These are phyloP conservation scores for Calycina marina DNA, from an alignment of 2,329 filamentous ascomycete genomes.

Conservation along the genomic window DNA sequence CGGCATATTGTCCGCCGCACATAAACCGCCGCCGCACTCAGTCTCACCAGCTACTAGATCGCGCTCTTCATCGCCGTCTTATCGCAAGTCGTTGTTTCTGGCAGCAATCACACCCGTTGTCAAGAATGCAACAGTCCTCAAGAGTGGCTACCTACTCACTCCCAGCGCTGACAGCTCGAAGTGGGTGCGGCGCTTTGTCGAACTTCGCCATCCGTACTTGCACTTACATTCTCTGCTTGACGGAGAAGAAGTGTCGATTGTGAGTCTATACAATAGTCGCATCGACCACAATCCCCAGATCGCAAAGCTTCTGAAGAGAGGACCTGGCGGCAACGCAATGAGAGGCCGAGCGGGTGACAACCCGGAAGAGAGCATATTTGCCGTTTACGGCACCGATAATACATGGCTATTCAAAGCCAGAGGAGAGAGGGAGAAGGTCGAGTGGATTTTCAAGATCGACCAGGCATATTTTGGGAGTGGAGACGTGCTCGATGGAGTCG, in stretches of 20 bases:
- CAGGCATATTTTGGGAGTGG: slow-evolving; percentile 33
- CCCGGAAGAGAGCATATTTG: slow-evolving; percentile 49
- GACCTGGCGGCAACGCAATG: slow-evolving; percentile 8
- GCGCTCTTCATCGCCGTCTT: slow-evolving; percentile 2
- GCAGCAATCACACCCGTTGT: slow-evolving; percentile 63
- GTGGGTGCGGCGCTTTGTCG: slow-evolving; percentile 88
- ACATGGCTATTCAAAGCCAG: slow-evolving; percentile 88
- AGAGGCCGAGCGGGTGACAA: slow-evolving; percentile 16
- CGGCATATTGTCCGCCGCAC: slow-evolving; percentile 31
- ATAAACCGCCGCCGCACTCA: slow-evolving; percentile 22
- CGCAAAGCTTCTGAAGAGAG: slow-evolving; percentile 48
- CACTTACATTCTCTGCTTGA: slow-evolving; percentile 77
- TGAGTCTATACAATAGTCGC: slow-evolving; percentile 79
- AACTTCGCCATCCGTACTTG: slow-evolving; percentile 80
- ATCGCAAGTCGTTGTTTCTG: slow-evolving; percentile 43
- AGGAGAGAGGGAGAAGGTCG: slow-evolving; percentile 82
- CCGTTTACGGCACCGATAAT: slow-evolving; percentile 85
- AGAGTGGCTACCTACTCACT: slow-evolving; percentile 76
- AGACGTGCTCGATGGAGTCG: slow-evolving; percentile 3
- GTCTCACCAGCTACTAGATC: slow-evolving; percentile 14
- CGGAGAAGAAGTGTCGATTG: slow-evolving; percentile 79
- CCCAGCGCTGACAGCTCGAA: slow-evolving; percentile 68
- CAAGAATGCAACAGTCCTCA: slow-evolving; percentile 70
- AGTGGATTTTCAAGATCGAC: slow-evolving; percentile 94
- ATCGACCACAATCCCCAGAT: slow-evolving; percentile 88